Evolutionary conservation across 495 filamentous ascomycete genomes (phyloP), one percentile per base, ranked within the genome.

Genomic region (Penicillium canariense): DNA sequence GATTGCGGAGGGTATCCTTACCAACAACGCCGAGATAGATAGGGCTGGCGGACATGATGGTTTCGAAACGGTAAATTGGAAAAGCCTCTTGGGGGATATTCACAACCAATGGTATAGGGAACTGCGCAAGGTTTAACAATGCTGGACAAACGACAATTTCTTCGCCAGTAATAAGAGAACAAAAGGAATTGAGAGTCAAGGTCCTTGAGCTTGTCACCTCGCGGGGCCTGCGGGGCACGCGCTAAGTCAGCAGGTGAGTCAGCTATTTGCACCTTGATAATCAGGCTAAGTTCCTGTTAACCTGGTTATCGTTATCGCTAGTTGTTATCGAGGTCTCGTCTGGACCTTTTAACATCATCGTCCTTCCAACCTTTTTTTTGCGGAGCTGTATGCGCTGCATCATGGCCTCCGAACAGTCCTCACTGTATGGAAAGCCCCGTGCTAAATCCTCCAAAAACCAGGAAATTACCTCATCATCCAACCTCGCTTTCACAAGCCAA

Each of bases 371-470:
- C 15, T 31, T 51, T 15, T n/a, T 14, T 22, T 23, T 25, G 20
- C 36, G 26, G 26, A 31, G 35, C 49, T 43, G 18, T 17, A 30
- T 30, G 18, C 28, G 34, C 47, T 12, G 14, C 23, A 54, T 20
- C 27, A 61, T 66, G 64, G 42, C 55, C 23, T 45, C 63, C 11
- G 56, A 63, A 3, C 50, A 62, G 25, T 50, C 35, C 8, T 73
- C 80, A 58, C 83, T 97, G 28, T 97, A 96, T 74, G 89, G 90
- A 52, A 77, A 83, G 31, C 81, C 79, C n/a, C 84, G 84, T 18
- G 70, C 81, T 58, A 76, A 43, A 54, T 57, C 48, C 57, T 69
- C 28, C 66, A 85, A 58, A 36, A 76, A 77, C 54, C 79, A 74
- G 48, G 78, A 84, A 52, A 81, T 86, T 42, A 76, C 84, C 27